Evolutionary conservation across 306 rosid genomes (phyloP), one percentile per base, ranked within the genome.

Genomic region (Malus orientalis): DNA sequence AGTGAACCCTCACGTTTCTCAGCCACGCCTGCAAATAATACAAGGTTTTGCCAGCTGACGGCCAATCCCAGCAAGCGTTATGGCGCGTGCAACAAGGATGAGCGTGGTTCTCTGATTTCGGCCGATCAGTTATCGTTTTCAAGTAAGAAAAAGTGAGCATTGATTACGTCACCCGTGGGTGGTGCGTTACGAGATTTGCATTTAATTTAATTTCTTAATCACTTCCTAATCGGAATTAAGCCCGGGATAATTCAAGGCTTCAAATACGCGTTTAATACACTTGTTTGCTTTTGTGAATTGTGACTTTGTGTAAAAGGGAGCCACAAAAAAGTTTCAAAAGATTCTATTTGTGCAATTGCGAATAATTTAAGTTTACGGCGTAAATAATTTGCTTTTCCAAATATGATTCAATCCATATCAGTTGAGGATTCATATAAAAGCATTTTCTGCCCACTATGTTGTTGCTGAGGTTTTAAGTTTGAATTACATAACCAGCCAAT

Each of bases 111-210:
- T 61, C 12, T 51, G 1, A n/a, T 70, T 78, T 71, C 42, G 54
- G 16, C 16, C 23, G 14, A 49, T 47, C 22, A 68, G 40, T 1
- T 13, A 19, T 70, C 2, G 8, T 73, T 67, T 30, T 38, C 11
- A n/a, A 19, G 38, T 10, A n/a, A 3, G 32, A 69, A 58, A 78
- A 32, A 27, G 25, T 25, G 72, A 23, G 22, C 20, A 63, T 5
- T 23, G 45, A 54, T 80, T 73, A 64, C 75, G 83, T 80, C 85
- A 80, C 38, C 71, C 5, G 51, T 45, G 32, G 63, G 59, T 58
- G 61, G 19, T 49, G 54, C 13, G 64, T 51, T 16, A 45, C 55
- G 73, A 15, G 71, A 16, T 19, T 74, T 78, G 83, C 78, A 0
- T 53, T 71, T 59, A 42, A 11, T 42, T 74, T 25, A 42, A 11